Conservation (phyloP, 257 asterid species). For the Craterostigma plantagineum region DNA sequence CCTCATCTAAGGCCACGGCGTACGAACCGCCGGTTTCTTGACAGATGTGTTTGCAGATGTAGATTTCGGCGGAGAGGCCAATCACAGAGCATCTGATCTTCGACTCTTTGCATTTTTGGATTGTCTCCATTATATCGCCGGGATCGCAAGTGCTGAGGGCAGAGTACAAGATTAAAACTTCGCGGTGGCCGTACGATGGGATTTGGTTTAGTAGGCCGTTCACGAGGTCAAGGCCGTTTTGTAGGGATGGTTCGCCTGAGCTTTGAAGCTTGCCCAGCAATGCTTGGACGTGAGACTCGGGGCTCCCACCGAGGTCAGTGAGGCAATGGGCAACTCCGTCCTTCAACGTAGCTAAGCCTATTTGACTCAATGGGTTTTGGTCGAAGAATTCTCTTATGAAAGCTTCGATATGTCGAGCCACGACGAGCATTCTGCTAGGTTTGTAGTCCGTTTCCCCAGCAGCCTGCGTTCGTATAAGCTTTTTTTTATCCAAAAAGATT, state of each 20-base stretch:
- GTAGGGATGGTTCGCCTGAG: conserved; percentile 91
- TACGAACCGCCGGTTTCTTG: conserved; percentile 94
- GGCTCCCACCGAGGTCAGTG: conserved; percentile 94
- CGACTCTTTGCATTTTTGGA: conserved; percentile 66
- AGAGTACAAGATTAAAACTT: conserved; percentile 76
- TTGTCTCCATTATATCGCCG: conserved; percentile 67
- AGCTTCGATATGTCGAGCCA: conserved; percentile 83
- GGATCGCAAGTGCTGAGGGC: conserved; percentile 93
- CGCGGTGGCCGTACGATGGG: conserved; percentile 92
- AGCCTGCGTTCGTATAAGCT: conserved; percentile 34
- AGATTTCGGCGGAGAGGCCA: conserved; percentile 87
- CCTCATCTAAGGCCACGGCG: conserved; percentile 81
- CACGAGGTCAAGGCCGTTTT: conserved; percentile 83
- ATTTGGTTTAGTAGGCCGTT: conserved; percentile 58
- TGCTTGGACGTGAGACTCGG: conserved; percentile 86
- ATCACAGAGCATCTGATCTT: conserved; percentile 82
- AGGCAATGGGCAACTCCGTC: conserved; percentile 77
- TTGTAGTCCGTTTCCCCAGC: conserved; percentile 76
- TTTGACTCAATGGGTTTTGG: conserved; percentile 83
- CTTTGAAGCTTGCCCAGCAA: conserved; percentile 79
- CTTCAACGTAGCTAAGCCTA: conserved; percentile 61
- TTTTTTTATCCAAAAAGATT: neutral
- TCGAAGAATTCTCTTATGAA: conserved; percentile 87
- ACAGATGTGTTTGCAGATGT: conserved; percentile 74
- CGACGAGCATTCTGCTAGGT: conserved; percentile 81